A percentile compares a stretch with the other conserved stretches of the same genome.
These are phyloP conservation scores for Sporisorium scitamineum DNA, from an alignment of 1,284 basidiomycete genomes.

Conservation along the genomic window DNA sequence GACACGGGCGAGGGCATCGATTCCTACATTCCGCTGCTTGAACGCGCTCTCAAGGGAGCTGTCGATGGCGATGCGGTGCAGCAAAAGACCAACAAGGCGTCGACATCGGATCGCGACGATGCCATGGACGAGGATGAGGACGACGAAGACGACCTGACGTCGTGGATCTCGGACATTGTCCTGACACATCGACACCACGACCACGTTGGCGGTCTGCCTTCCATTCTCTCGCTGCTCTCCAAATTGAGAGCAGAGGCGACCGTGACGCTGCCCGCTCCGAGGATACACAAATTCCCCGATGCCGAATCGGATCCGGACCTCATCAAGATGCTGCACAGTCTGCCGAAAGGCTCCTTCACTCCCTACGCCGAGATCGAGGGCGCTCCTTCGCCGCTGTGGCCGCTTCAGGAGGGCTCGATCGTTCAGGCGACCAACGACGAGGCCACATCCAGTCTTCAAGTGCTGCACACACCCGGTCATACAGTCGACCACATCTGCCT, in stretches of 20 bases:
- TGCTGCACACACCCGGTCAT: constrained; percentile 90
- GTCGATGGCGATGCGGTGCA: constrained; percentile 14
- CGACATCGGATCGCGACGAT: constrained; percentile 8
- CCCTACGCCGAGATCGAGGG: constrained; percentile 17
- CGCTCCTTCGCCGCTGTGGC: constrained; percentile 26
- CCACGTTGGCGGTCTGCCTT: constrained; percentile 82
- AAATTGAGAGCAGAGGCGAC: constrained; percentile 63
- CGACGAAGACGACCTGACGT: constrained; percentile 39
- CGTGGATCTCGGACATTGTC: constrained; percentile 75
- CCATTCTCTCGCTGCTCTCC: constrained; percentile 78
- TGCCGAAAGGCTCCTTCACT: constrained; percentile 87
- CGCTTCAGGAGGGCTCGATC: constrained; percentile 39
- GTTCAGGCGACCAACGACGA: constrained; percentile 16
- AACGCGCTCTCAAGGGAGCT: constrained; percentile 73
- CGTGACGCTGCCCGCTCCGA: constrained; percentile 66
- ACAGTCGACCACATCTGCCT: constrained; percentile 84
- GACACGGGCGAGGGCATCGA: constrained; percentile 87
- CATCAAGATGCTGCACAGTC: constrained; percentile 82
- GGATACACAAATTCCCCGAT: constrained; percentile 71
- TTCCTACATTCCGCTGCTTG: constrained; percentile 78
- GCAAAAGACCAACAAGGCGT: not conserved
- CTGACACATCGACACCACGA: constrained; percentile 92
- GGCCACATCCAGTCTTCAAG: constrained; percentile 68
- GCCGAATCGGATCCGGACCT: constrained; percentile 75
- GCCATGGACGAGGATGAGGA: constrained; percentile 35